Evolutionary conservation across 202 grass and related monocot species (phyloP), one percentile per base, ranked within the genome.

Genomic region (Dendrocalamus latiflorus): DNA sequence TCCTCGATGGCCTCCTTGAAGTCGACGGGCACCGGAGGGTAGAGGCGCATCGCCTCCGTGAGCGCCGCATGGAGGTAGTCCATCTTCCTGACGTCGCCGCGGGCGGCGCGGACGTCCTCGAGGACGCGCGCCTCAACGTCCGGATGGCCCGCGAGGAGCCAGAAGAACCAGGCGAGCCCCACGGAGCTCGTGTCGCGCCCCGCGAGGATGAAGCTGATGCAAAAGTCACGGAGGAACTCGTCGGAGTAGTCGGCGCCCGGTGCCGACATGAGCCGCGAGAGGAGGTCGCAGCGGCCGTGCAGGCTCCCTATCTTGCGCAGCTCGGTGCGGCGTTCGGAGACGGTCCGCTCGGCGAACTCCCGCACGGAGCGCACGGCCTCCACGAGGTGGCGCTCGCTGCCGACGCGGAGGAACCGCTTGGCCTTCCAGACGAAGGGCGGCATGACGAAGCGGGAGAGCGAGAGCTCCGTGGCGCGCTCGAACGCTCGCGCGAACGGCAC

Each of bases 111-210:
- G 60, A 97, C 42, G 70, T 97, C 94, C 68, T 74, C 81, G 3
- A 94, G 71, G 49, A 93, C 89, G 74, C 60, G 84, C 3, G 72
- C 36, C 86, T 97, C 90, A 16, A 91, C 88, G 58, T 83, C 66
- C 1, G 70, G 94, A 79, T 93, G 88, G 1, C 30, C 15, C 15
- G 85, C 56, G 47, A 97, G 88, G 62, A 97, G 86, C 90, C 90
- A 94, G 85, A 97, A 97, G 90, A 97, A 97, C 94, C 94, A 97
- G 4, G 82, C 33, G 9, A 97, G 90, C 14, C 81, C 94, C 4
- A 97, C 92, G 68, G 94, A 97, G 88, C 91, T 94, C 34, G 94
- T 97, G 84, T 97, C 94, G 11, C 94, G 94, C 3, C 94, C 94
- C 1, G 94, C 94, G 11, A 97, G 88, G 72, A 97, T 94, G 84